Evolutionary conservation across 345 rosid genomes (phyloP).

Genomic region (Acer yangbiense): DNA sequence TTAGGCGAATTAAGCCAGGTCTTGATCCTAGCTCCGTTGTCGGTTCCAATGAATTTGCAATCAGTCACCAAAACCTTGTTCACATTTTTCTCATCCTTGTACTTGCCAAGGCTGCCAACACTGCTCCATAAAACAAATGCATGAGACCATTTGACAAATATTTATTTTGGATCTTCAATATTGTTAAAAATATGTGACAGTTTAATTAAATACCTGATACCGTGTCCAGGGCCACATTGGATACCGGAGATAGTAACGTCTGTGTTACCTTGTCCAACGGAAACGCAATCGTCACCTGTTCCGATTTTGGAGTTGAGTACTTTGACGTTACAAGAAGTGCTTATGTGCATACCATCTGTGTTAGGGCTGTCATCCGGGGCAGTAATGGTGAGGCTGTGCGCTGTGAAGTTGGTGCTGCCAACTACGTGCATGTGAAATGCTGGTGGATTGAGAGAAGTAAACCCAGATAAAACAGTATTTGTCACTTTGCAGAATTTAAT

Average conservation of each 20-base stretch:
- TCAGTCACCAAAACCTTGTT: constrained; percentile 31
- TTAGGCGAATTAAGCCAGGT: constrained; percentile 19
- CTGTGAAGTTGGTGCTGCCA: constrained; percentile 20
- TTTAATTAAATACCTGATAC: constrained; percentile 35
- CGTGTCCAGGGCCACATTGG: constrained; percentile 55
- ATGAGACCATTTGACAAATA: too few relatives aligned
- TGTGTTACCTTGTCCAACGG: constrained; percentile 39
- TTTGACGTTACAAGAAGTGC: constrained; percentile 19
- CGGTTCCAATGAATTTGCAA: constrained; percentile 35
- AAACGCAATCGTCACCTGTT: constrained; percentile 56
- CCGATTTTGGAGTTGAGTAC: constrained; percentile 30
- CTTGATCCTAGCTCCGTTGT: constrained; percentile 47
- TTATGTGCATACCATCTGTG: constrained; percentile 54
- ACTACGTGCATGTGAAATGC: constrained; percentile 55
- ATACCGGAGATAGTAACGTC: constrained; percentile 23
- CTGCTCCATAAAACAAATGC: constrained; percentile 12
- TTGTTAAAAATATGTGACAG: neutral
- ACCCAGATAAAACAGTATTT: constrained; percentile 32
- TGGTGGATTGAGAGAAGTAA: constrained; percentile 51
- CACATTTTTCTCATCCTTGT: constrained; percentile 35
- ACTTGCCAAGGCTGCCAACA: constrained; percentile 47
- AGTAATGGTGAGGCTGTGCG: constrained; percentile 33
- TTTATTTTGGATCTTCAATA: too few relatives aligned
- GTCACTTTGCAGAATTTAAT: constrained; percentile 39
- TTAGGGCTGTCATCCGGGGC: constrained; percentile 64